These are phyloP conservation scores for Sarocladium kiliense DNA, from an alignment of 2,329 filamentous ascomycete genomes.

Conservation along the genomic window DNA sequence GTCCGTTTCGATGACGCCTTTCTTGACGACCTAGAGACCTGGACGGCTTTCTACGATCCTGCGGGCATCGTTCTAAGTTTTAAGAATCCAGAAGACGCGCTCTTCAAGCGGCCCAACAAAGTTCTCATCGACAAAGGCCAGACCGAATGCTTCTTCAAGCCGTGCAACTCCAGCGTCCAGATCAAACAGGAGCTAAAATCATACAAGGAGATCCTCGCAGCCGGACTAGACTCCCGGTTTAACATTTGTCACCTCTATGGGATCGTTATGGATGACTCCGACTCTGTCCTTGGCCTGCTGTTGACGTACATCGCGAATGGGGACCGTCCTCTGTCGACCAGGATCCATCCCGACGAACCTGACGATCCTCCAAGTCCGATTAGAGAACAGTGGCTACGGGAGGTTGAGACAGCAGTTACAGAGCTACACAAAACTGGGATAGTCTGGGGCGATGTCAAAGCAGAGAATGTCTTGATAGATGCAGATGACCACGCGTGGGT, in stretches of 20 bases:
- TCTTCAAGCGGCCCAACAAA: slow-evolving; percentile 16
- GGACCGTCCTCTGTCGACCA: neutral
- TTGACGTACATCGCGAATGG: slow-evolving; percentile 11
- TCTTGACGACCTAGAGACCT: slow-evolving; percentile 17
- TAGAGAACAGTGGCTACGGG: slow-evolving; percentile 14
- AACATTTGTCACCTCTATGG: slow-evolving; percentile 12
- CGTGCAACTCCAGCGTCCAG: slow-evolving; percentile 11
- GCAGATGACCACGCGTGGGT: slow-evolving; percentile 21
- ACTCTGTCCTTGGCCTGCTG: slow-evolving; percentile 10
- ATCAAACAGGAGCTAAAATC: slow-evolving; percentile 10
- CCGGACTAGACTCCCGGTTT: slow-evolving; percentile 6
- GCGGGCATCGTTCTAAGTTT: slow-evolving; percentile 14
- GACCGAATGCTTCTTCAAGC: slow-evolving; percentile 18
- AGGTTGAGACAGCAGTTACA: slow-evolving; percentile 12
- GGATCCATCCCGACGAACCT: neutral
- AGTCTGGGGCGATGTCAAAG: slow-evolving; percentile 26
- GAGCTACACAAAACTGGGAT: slow-evolving; percentile 19
- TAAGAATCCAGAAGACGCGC: slow-evolving; percentile 15
- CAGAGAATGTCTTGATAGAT: slow-evolving; percentile 25
- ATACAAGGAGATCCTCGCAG: slow-evolving; percentile 12
- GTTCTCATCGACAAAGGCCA: slow-evolving; percentile 15
- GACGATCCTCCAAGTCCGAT: neutral
- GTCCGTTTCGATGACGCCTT: slow-evolving; percentile 14
- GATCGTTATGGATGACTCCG: slow-evolving; percentile 9
- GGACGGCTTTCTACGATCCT: slow-evolving; percentile 18